Base-by-base conservation (phyloP, 108 stramenopile genomes). In the Cyclotella kingstonii region DNA sequence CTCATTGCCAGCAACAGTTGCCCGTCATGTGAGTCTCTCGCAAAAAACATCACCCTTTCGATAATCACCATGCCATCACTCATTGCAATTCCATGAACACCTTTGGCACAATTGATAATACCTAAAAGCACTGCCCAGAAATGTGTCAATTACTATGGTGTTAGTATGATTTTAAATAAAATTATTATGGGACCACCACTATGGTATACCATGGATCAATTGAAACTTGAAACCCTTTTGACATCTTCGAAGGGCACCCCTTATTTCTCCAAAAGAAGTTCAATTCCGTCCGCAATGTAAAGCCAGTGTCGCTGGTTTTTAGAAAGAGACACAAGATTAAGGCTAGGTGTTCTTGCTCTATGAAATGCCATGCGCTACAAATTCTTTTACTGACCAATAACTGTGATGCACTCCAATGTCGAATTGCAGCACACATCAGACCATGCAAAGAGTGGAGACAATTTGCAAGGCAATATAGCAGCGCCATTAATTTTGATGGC, bases 151-250 rank as follows among this genome's bases (percentile, higher is more conserved):
- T 96, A 90, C 53, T 98, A 95, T 95, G 91, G 92, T 38, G 73
- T 98, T 15, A 96, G 98, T 4, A 96, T 98, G 96, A 66, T 97
- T 15, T 52, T 84, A 22, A 95, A 87, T 72, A 95, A 98, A 81
- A 96, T 97, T 95, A 93, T 97, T 81, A 98, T 96, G 15, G 95
- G 95, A 23, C 76, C 96, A 22, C 95, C 95, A 7, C 98, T 95
- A 17, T 97, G 96, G 97, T 99, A 97, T 77, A 97, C 98, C 3
- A 93, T 88, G 38, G 96, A 99, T 73, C 69, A 94, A 65, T 78
- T 90, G n/a, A 90, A 94, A 61, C 89, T 99, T n/a, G n/a, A n/a
- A n/a, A n/a, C n/a, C n/a, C 17, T 97, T 97, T 79, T 86, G 92
- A 40, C 62, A 94, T 5, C 60, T 96, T 12, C 62, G 85, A 15